A percentile compares a stretch with the other conserved stretches of the same genome.
These are phyloP conservation scores for Stachybotrys echinatus DNA, from an alignment of 2,329 filamentous ascomycete genomes.

Conservation along the genomic window DNA sequence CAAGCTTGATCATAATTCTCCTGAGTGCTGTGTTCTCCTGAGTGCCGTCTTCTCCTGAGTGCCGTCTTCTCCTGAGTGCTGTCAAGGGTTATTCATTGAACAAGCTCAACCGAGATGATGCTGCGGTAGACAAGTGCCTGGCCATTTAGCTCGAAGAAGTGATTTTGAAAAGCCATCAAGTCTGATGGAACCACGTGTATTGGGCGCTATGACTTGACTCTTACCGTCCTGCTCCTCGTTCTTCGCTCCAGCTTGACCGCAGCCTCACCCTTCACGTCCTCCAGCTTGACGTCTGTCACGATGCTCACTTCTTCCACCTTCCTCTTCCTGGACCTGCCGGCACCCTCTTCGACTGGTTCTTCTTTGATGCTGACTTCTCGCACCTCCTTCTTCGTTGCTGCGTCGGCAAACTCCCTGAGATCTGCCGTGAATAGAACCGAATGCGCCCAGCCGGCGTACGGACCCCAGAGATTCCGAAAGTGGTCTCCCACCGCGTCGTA, in stretches of 20 bases:
- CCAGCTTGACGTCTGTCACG: slow-evolving; percentile 11
- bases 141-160: too few species aligned
- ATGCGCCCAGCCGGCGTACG: slow-evolving; percentile 95
- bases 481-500: slow-evolving; percentile 89
- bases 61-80: too few species aligned
- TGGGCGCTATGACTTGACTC: slow-evolving; percentile 3
- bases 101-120: too few species aligned
- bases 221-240: slow-evolving; percentile 22
- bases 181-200: too few species aligned
- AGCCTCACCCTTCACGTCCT: slow-evolving; percentile 14
- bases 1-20: too few species aligned
- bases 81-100: too few species aligned
- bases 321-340: slow-evolving; percentile 16
- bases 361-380: slow-evolving; percentile 14
- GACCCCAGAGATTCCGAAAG: slow-evolving; percentile 85
- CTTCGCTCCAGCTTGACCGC: slow-evolving; percentile 13
- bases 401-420: slow-evolving; percentile 75
- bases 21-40: too few species aligned
- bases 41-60: too few species aligned
- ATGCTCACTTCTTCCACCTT: slow-evolving; percentile 10
- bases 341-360: slow-evolving; percentile 13
- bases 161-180: too few species aligned
- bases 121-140: too few species aligned
- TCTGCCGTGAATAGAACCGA: slow-evolving; percentile 95
- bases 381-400: slow-evolving; percentile 24